These are phyloP conservation scores for Serendipita sp. DNA, from an alignment of 1,284 basidiomycete genomes.

Conservation along the genomic window DNA sequence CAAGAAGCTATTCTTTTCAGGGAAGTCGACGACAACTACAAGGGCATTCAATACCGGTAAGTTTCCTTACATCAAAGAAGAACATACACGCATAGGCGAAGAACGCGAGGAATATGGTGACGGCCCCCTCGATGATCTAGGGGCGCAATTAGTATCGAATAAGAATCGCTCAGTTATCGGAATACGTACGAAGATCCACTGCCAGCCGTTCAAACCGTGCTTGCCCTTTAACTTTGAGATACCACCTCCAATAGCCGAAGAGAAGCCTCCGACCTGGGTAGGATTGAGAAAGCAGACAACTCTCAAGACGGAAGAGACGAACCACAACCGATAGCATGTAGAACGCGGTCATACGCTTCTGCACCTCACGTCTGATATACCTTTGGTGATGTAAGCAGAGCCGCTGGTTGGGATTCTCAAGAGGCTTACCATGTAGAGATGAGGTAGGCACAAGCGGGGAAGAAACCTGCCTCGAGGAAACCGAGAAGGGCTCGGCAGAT, in stretches of 20 bases:
- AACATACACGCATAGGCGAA: constrained; percentile 9
- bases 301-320: constrained; percentile 2
- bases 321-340: constrained; percentile 9
- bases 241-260: background rate
- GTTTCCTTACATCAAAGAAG: background rate
- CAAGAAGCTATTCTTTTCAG: constrained; percentile 13
- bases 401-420: background rate
- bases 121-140: constrained; percentile 12
- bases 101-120: constrained; percentile 9
- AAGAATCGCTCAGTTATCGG: background rate
- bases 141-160: background rate
- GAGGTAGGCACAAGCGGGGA: background rate
- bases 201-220: constrained; percentile 11
- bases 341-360: constrained; percentile 2
- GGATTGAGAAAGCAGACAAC: constrained; percentile 1
- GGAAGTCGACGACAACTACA: constrained; percentile 12
- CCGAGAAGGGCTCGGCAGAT: constrained; percentile 2
- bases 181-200: constrained; percentile 12
- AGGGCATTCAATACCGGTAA: background rate
- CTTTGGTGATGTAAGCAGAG: background rate
- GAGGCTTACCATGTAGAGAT: background rate
- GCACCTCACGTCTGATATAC: background rate
- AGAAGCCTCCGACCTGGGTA: background rate
- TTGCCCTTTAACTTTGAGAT: background rate
- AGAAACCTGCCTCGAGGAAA: background rate